Evolutionary conservation across 2,329 filamentous ascomycete genomes (phyloP).

Genomic region (Diaporthe caulivora): DNA sequence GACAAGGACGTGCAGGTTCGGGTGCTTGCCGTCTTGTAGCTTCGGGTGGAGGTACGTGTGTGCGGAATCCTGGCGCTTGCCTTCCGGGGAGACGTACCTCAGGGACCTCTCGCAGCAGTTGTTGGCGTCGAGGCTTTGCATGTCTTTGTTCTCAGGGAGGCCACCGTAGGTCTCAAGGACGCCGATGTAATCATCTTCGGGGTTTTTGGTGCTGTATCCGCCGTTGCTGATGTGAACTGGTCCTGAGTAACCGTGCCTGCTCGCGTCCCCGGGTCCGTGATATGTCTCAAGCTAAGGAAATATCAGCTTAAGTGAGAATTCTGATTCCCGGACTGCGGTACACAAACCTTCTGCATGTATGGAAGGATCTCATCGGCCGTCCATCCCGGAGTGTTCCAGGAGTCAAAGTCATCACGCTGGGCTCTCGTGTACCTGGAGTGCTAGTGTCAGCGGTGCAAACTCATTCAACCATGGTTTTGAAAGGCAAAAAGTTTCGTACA

Average conservation of each 20-base stretch:
- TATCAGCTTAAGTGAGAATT: background rate
- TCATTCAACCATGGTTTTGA: no score
- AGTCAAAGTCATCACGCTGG: conserved; percentile 47
- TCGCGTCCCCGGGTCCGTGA: conserved; percentile 41
- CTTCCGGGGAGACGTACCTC: conserved; percentile 51
- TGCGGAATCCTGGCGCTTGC: conserved; percentile 52
- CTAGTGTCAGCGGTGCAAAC: background rate
- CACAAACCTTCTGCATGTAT: conserved; percentile 58
- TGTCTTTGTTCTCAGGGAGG: conserved; percentile 60
- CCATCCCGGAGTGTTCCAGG: conserved; percentile 45
- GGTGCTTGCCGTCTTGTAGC: conserved; percentile 45
- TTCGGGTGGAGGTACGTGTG: conserved; percentile 48
- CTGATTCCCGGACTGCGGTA: background rate
- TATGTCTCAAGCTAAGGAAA: conserved; percentile 42
- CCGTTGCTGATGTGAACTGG: conserved; percentile 63
- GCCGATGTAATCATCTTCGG: conserved; percentile 58
- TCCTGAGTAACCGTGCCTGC: conserved; percentile 59
- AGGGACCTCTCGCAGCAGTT: conserved; percentile 48
- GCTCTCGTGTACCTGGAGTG: conserved; percentile 44
- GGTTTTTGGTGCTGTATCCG: conserved; percentile 52
- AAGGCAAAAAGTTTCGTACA: conserved; percentile 43
- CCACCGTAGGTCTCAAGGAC: conserved; percentile 58
- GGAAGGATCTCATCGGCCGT: conserved; percentile 54
- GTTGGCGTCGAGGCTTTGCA: conserved; percentile 60
- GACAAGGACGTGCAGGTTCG: conserved; percentile 49